phyloP scores from a whole-genome alignment of 768 basidiomycete genomes.

The Boletus subcaerulescens region DNA sequence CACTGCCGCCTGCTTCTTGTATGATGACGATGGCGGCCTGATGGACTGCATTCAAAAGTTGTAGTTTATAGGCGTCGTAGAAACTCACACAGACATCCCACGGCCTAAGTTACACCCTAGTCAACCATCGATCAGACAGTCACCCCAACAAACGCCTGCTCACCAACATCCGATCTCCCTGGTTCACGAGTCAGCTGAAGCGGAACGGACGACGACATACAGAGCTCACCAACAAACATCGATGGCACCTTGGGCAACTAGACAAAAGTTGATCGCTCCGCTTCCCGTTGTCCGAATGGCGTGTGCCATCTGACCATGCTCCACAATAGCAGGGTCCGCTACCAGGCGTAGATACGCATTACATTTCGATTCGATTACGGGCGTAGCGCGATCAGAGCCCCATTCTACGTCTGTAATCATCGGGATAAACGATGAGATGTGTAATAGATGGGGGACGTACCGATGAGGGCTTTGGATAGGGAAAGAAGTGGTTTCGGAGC shows the following conservation, averaged over 20 bases:
- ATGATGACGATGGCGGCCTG: constrained; percentile 86
- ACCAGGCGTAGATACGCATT: constrained; percentile 71
- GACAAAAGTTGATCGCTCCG: constrained; percentile 75
- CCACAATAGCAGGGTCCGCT: constrained; percentile 52
- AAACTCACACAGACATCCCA: constrained; percentile 79
- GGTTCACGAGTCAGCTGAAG: neutral
- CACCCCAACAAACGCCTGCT: constrained; percentile 15
- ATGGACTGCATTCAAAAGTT: neutral
- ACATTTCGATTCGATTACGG: constrained; percentile 57
- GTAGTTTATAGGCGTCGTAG: neutral
- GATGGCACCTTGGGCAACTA: constrained; percentile 87
- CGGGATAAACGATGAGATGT: neutral
- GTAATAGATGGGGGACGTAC: constrained; percentile 28
- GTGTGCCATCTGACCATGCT: constrained; percentile 81
- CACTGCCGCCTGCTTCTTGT: constrained; percentile 80
- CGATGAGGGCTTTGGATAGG: constrained; percentile 72
- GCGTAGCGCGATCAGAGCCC: constrained; percentile 71
- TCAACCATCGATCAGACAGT: neutral
- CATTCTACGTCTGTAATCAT: constrained; percentile 69
- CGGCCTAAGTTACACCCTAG: constrained; percentile 37
- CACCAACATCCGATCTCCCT: constrained; percentile 82
- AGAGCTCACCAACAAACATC: constrained; percentile 77
- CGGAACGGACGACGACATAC: neutral
- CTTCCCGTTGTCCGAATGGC: constrained; percentile 80
- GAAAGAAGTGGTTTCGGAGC: constrained; percentile 60